Base-by-base conservation (phyloP, 495 filamentous ascomycete genomes). In the Chaetomium cochliodes region DNA sequence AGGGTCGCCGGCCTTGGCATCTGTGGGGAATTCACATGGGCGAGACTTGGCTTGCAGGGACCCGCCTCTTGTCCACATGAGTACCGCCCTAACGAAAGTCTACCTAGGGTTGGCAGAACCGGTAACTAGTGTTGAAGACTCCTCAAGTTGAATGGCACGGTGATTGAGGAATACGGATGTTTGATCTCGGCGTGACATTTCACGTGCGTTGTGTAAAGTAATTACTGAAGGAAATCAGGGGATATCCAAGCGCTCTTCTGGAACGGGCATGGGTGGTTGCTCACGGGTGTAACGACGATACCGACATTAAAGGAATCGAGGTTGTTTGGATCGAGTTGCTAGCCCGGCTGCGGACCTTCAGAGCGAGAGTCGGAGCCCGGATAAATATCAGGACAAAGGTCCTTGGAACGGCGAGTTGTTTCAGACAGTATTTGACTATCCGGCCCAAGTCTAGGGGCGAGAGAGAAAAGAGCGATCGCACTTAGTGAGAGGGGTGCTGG, bases 221-320 rank as follows among this genome's bases (percentile, higher is more conserved):
- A 5, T 44, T 44, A 44, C 13, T 44, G 13, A 18, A 49, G 46
- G 23, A 2, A 49, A 23, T 30, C 46, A 18, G 4, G 9, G 23
- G 50, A 30, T 15, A 28, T 26, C 25, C 13, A 25, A 52, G 12
- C 23, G 9, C 11, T 2, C 22, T 20, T 11, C 20, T 4, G 13
- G 15, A 30, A 30, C 28, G 20, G 37, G 4, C 52, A 9, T 13
- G 37, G 3, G 6, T 7, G 22, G 3, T 16, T 26, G 49, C 33
- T 37, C 8, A 1, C 33, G 33, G 33, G 20, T n/a, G 28, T 16
- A 9, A 30, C 28, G 41, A 22, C 57, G 20, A 22, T 50, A 28
- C 56, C 28, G 58, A 50, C 47, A 62, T 62, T 41, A 42, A 51
- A 53, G 47, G 47, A 37, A 37, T 2, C 26, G 11, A 28, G 47